A percentile compares a stretch with the other conserved stretches of the same genome.
These are phyloP conservation scores for Gymnopilus junonius DNA, from an alignment of 768 basidiomycete genomes.

Conservation along the genomic window DNA sequence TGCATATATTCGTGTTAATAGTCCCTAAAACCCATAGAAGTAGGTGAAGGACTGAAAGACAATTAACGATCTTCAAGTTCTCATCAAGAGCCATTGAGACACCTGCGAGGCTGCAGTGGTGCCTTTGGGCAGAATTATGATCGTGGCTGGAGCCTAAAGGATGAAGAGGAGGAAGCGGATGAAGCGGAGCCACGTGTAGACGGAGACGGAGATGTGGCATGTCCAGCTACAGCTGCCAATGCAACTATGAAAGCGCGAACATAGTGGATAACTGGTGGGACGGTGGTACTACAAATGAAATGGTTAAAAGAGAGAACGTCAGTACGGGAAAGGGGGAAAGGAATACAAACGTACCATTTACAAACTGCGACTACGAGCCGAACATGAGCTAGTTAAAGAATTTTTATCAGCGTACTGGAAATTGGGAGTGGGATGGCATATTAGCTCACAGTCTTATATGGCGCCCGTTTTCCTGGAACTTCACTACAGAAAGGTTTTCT, in stretches of 20 bases:
- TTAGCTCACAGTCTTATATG: constrained; percentile 45
- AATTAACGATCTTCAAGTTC: constrained; percentile 65
- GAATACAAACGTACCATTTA: constrained; percentile 51
- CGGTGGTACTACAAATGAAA: constrained; percentile 37
- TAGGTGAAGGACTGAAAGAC: constrained; percentile 49
- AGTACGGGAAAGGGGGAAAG: constrained; percentile 11
- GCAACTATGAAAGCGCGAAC: neutral
- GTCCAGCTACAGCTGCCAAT: neutral
- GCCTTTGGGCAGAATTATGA: neutral
- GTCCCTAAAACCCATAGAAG: neutral
- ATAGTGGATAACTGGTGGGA: constrained; percentile 17
- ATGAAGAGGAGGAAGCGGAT: constrained; percentile 3
- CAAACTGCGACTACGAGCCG: constrained; percentile 77
- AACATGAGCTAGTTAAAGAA: constrained; percentile 41
- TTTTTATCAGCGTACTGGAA: neutral
- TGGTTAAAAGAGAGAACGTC: neutral
- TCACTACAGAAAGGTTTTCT: constrained; percentile 59
- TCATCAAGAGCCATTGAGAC: constrained; percentile 39
- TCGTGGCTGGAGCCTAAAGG: neutral
- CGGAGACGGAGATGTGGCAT: constrained; percentile 1
- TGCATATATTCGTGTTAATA: too few relatives aligned
- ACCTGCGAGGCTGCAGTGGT: neutral
- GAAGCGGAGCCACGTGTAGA: neutral
- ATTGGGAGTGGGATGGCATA: neutral
- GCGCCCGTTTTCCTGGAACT: constrained; percentile 45